Evolutionary conservation across 2,329 filamentous ascomycete genomes (phyloP), one percentile per base, ranked within the genome.

Genomic region (Fusarium nisikadoi): DNA sequence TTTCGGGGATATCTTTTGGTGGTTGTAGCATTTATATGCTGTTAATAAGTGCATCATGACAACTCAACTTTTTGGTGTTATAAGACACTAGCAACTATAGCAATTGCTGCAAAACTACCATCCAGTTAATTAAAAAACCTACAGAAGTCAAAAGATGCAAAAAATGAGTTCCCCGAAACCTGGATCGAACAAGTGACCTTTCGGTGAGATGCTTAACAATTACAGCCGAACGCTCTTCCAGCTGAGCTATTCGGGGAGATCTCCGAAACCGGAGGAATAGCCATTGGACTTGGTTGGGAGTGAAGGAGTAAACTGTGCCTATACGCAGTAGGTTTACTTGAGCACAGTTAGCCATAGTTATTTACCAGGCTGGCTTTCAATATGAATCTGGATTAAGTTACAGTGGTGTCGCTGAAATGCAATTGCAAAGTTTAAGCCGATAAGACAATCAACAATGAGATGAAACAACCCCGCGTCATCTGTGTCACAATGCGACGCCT

Each of bases 151-250:
- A 17, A 53, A 13, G 6, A 8, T 1, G 36, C 35, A 56, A 72
- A 75, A 76, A 73, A n/a, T 20, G 23, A 66, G 41, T 53, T 76
- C 73, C 74, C 74, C 74, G 62, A 76, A 64, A 68, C 65, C 65
- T 68, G 64, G 65, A 68, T 68, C 65, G 64, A 68, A 68, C 65
- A 68, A 68, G 65, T 68, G 65, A 68, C 65, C 65, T 68, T 68
- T 68, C 65, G 65, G 58, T 68, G 63, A 68, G 53, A 47, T 49
- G 46, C 23, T 49, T 55, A 50, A 16, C 63, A 62, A 68, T 68
- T 68, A 68, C 65, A 68, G 65, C 57, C 63, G 65, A 68, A 68
- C 65, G 65, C 65, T 68, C 65, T 68, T 68, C 65, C 65, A 68
- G 56, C 65, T 68, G 65, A 68, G 65, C 65, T 68, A 68, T 63